These are phyloP conservation scores for Penicillium maclennaniae DNA, from an alignment of 495 filamentous ascomycete genomes.

Conservation along the genomic window DNA sequence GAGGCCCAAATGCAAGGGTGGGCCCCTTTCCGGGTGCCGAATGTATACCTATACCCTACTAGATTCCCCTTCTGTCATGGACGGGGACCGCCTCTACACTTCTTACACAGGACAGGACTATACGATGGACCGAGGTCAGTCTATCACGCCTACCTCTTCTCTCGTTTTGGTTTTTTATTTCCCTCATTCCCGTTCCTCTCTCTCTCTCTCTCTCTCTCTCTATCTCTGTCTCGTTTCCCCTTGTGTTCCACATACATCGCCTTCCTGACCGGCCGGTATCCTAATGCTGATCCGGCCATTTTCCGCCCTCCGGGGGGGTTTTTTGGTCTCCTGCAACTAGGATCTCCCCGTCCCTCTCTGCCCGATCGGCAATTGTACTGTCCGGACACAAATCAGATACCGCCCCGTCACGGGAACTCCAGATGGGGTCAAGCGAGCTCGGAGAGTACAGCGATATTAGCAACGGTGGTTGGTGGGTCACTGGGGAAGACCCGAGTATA, in stretches of 20 bases:
- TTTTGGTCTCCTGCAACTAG: background rate
- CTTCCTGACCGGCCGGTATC: background rate
- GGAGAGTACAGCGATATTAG: constrained; percentile 17
- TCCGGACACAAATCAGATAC: background rate
- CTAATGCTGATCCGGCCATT: background rate
- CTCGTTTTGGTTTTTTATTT: too few species aligned
- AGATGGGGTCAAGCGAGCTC: constrained; percentile 18
- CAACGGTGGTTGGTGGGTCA: background rate
- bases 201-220: too few species aligned
- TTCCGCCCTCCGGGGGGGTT: too few species aligned
- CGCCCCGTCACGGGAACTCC: constrained; percentile 21
- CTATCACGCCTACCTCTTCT: too few species aligned
- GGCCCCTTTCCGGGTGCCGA: constrained; percentile 21
- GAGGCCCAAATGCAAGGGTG: constrained; percentile 29
- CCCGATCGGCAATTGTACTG: constrained; percentile 23
- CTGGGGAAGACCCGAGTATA: background rate
- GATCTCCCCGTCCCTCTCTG: constrained; percentile 1
- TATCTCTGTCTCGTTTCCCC: too few species aligned
- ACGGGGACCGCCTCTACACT: too few species aligned
- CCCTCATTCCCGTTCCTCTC: too few species aligned
- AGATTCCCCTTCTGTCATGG: too few species aligned
- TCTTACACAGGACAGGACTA: background rate
- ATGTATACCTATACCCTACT: background rate
- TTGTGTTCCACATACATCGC: background rate
- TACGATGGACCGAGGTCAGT: background rate